Evolutionary conservation across 1,139 yeast genomes (phyloP).

Genomic region (Pichia sp.): DNA sequence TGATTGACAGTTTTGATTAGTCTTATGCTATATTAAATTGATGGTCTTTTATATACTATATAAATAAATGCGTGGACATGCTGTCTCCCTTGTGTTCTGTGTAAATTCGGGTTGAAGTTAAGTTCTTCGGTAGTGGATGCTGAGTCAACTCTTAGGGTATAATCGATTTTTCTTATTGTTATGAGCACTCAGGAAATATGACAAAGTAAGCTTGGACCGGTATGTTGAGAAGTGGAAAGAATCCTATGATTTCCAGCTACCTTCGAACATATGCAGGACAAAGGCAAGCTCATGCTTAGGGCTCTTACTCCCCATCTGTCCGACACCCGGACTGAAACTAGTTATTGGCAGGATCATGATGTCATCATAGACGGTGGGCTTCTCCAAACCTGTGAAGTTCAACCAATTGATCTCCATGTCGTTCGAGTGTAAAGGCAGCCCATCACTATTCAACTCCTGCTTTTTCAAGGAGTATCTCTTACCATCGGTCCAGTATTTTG

Average conservation of each 20-base stretch:
- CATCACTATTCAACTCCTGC: conserved; percentile 21
- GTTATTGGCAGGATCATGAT: conserved; percentile 80
- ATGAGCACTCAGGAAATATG: no score
- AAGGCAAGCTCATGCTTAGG: conserved; percentile 53
- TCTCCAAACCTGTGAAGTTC: conserved; percentile 61
- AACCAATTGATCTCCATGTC: conserved; percentile 42
- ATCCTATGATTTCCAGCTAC: conserved; percentile 58
- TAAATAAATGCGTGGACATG: neutral
- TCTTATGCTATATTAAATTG: neutral
- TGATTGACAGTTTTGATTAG: neutral
- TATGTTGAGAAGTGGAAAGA: neutral
- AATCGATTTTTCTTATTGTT: neutral
- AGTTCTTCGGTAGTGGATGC: neutral
- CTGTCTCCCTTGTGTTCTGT: neutral
- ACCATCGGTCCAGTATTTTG: conserved; percentile 24
- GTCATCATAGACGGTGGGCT: conserved; percentile 69
- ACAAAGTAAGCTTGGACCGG: no score
- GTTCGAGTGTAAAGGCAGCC: conserved; percentile 23
- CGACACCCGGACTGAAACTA: conserved; percentile 79
- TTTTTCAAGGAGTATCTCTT: conserved; percentile 21
- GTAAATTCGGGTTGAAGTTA: neutral
- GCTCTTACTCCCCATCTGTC: conserved; percentile 65
- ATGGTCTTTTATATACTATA: neutral
- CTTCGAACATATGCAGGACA: conserved; percentile 67
- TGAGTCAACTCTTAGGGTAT: neutral